These are phyloP conservation scores for Trichosanthes cucumerina DNA, from an alignment of 306 rosid genomes.

Conservation along the genomic window DNA sequence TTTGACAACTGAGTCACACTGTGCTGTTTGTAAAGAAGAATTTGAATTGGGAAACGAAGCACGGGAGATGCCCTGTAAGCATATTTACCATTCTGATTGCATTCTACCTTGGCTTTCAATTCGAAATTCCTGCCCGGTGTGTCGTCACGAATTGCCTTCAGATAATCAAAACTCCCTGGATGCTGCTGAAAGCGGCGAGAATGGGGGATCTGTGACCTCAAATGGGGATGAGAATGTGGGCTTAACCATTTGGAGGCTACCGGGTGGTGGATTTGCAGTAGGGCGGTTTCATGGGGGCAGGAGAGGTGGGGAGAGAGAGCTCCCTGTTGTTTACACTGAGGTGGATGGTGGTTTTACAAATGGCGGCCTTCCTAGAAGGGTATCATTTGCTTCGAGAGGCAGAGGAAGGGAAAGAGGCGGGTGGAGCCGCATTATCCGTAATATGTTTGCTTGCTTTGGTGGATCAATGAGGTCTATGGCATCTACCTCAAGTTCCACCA, in stretches of 20 bases:
- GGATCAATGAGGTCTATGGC: conserved; percentile 16
- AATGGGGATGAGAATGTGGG: conserved; percentile 44
- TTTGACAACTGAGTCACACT: conserved; percentile 37
- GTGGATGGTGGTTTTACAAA: conserved; percentile 65
- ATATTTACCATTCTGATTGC: conserved; percentile 67
- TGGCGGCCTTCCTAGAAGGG: conserved; percentile 54
- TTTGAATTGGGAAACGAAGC: conserved; percentile 44
- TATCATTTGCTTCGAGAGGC: conserved; percentile 44
- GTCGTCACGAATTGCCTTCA: conserved; percentile 60
- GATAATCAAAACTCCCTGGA: conserved; percentile 17
- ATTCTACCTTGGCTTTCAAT: conserved; percentile 76
- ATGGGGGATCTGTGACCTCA: neutral
- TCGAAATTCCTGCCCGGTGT: conserved; percentile 81
- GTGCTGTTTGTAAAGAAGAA: conserved; percentile 69
- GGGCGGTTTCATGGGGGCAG: conserved; percentile 65
- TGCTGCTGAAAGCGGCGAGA: neutral
- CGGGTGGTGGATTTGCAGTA: conserved; percentile 83
- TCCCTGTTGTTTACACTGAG: conserved; percentile 73
- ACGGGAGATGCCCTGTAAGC: conserved; percentile 81
- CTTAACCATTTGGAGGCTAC: conserved; percentile 81
- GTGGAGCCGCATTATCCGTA: conserved; percentile 22
- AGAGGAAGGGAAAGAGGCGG: conserved; percentile 47
- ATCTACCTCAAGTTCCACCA: conserved; percentile 15
- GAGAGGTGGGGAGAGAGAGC: conserved; percentile 56
- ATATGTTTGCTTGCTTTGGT: conserved; percentile 48